These are phyloP conservation scores for Hypholoma sublateritium DNA, from an alignment of 768 basidiomycete genomes.

Conservation along the genomic window DNA sequence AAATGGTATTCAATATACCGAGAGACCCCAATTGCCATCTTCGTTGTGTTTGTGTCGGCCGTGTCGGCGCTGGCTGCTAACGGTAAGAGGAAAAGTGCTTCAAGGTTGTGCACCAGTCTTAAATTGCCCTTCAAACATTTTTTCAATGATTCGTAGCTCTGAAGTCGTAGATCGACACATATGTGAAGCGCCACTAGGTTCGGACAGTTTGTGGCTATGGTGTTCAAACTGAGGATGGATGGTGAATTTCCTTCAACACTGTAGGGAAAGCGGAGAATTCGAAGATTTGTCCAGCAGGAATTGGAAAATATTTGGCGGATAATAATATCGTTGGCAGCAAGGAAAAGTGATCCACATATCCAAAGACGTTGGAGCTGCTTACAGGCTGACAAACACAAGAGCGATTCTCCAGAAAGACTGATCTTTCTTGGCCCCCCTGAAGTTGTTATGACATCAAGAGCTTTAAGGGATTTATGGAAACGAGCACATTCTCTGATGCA, in stretches of 20 bases:
- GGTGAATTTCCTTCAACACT: not conserved
- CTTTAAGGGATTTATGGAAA: too few species aligned
- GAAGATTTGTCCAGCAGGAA: constrained; percentile 9
- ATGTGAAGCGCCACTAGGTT: not conserved
- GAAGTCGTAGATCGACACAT: constrained; percentile 5
- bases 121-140: not conserved
- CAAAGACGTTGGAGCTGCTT: not conserved
- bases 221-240: constrained; percentile 5
- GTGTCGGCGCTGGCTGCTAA: not conserved
- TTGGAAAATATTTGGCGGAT: constrained; percentile 7
- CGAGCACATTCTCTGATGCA: not conserved
- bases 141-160: not conserved
- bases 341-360: not conserved
- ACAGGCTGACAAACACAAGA: not conserved
- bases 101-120: not conserved
- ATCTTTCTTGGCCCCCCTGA: not conserved
- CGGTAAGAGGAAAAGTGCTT: not conserved
- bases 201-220: constrained; percentile 7
- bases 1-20: constrained; percentile 11
- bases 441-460: not conserved
- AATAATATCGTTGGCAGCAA: constrained; percentile 5
- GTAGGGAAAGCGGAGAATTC: not conserved
- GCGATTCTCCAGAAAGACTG: not conserved
- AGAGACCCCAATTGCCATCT: constrained; percentile 5
- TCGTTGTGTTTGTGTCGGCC: not conserved